Base-by-base conservation (phyloP, 768 basidiomycete genomes). In the Russula sp. region DNA sequence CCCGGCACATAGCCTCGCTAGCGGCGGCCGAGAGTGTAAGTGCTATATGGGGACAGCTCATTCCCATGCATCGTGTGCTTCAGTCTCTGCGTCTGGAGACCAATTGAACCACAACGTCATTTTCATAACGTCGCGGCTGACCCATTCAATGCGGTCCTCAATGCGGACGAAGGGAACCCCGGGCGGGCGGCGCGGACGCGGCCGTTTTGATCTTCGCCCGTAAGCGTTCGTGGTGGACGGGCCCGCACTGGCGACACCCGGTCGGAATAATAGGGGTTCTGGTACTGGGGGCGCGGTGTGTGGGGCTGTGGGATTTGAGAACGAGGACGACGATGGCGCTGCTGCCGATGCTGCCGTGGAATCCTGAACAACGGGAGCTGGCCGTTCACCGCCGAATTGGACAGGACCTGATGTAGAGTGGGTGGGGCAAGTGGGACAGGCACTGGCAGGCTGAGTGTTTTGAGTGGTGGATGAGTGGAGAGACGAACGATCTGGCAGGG, bases 21-120 rank as follows among this genome's bases (percentile, higher is more conserved):
- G 18, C 53, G 14, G 52, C 10, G 20, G 30, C 49, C 16, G 49
- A 50, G 34, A 10, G n/a, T 3, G 49, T 28, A 53, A 5, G n/a
- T 16, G 14, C 11, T 10, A 34, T 14, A 46, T n/a, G 24, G 30
- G 30, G 56, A 57, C 36, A 28, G 51, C 18, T 54, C 28, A 65
- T 3, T 16, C 32, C 64, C 59, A 61, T 16, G 32, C 14, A 3
- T 30, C 34, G 16, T 50, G 44, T 14, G 38, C 59, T 32, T 36
- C 38, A 5, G 30, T 38, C 3, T 56, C 64, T 13, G 59, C 64
- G 13, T 65, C 24, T 49, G 38, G 59, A 28, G 64, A 65, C 55
- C 54, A 65, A 22, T 65, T 44, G 16, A 61, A 51, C 49, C 20
- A 57, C 40, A 65, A 2, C 6, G 64, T 65, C 50, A 65, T 55